Evolutionary conservation across 257 asterid species (phyloP).

Genomic region (Nicotiana sylvestris): DNA sequence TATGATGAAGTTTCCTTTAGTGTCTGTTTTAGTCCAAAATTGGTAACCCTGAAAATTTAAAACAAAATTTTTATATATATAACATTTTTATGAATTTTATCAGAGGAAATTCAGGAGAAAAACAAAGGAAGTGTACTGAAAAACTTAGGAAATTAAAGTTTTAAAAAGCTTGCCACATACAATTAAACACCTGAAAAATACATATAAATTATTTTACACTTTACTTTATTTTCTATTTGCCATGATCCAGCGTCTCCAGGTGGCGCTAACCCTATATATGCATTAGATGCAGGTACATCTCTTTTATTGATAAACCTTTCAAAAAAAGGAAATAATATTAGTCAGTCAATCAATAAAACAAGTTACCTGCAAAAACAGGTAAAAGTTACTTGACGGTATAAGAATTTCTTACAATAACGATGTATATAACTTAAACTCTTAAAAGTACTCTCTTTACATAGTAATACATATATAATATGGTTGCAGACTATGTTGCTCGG

Average conservation of each 20-base stretch:
- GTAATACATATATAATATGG: no score
- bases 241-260: conserved; percentile 56
- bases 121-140: no score
- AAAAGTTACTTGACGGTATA: no score
- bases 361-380: no score
- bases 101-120: neutral
- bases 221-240: conserved; percentile 71
- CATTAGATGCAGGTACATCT: conserved; percentile 27
- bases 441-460: no score
- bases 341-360: neutral
- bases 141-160: no score
- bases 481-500: no score
- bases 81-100: no score
- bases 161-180: neutral
- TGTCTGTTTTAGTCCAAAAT: conserved; percentile 51
- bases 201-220: conserved; percentile 7
- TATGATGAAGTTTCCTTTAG: conserved; percentile 38
- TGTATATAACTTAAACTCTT: no score
- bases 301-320: conserved; percentile 31
- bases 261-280: conserved; percentile 58
- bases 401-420: no score
- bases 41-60: conserved; percentile 46
- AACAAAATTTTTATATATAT: neutral
- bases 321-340: neutral
- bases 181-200: neutral